Percentiles rank a stretch among this genome's conserved stretches.
Conservation (phyloP, 1,284 basidiomycete species). For the Sutorius eximius region DNA sequence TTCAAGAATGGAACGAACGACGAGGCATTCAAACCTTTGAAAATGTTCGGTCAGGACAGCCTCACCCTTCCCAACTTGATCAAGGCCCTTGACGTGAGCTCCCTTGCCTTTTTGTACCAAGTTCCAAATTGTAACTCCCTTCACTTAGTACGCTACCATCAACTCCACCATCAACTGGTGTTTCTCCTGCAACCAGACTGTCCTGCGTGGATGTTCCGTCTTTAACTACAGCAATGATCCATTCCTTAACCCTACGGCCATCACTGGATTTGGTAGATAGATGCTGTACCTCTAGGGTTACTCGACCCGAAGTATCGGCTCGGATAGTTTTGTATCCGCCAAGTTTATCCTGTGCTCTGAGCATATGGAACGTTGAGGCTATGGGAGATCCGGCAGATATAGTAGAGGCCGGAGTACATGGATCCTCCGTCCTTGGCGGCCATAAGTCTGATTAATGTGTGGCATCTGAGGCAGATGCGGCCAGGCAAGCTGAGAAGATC, state of each 20-base stretch:
- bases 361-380: neutral
- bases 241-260: slow-evolving; percentile 21
- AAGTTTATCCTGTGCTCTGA: neutral
- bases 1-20: slow-evolving; percentile 53
- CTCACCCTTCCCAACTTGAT: slow-evolving; percentile 38
- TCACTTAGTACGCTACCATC: slow-evolving; percentile 25
- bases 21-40: slow-evolving; percentile 22
- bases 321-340: neutral
- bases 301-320: no score
- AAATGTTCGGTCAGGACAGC: slow-evolving; percentile 32
- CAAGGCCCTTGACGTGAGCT: slow-evolving; percentile 34
- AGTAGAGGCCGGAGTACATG: no score
- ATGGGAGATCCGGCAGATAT: no score
- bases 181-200: slow-evolving; percentile 37
- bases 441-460: no score
- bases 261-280: neutral
- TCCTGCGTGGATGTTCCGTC: slow-evolving; percentile 34
- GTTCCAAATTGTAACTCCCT: neutral
- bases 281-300: neutral
- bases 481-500: no score
- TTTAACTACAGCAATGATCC: slow-evolving; percentile 34
- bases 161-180: slow-evolving; percentile 35
- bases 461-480: no score
- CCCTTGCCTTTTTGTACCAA: neutral
- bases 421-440: no score